Conservation (phyloP, 2,329 filamentous ascomycete genomes). For the Ilyonectria sp. region DNA sequence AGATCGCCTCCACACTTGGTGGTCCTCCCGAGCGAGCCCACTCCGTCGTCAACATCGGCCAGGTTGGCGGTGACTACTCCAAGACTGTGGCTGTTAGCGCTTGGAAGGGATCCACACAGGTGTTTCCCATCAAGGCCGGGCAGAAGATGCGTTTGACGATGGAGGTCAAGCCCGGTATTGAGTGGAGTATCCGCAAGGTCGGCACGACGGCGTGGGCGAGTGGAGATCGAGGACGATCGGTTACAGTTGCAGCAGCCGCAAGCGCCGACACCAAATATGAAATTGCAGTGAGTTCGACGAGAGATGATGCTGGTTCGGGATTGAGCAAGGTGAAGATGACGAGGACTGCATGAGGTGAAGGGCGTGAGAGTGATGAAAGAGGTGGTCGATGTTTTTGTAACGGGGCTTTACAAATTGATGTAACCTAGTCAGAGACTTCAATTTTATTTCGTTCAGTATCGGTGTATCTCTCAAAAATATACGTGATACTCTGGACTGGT, state of each 20-base stretch:
- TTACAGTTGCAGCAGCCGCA: slow-evolving; percentile 19
- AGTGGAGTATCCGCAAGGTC: slow-evolving; percentile 33
- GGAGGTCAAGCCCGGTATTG: slow-evolving; percentile 24
- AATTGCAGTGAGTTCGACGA: slow-evolving; percentile 27
- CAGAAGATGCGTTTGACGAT: slow-evolving; percentile 26
- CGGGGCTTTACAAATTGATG: no score
- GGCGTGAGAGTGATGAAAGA: background rate
- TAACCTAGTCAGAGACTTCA: no score
- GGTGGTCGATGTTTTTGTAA: no score
- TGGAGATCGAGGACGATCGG: slow-evolving; percentile 11
- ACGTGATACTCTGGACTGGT: no score
- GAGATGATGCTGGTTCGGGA: slow-evolving; percentile 27
- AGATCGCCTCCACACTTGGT: slow-evolving; percentile 17
- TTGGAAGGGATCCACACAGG: slow-evolving; percentile 23
- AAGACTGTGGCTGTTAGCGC: slow-evolving; percentile 20
- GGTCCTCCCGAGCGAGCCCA: slow-evolving; percentile 17
- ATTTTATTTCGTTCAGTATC: no score
- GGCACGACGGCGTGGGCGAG: slow-evolving; percentile 27
- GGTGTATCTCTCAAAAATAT: no score
- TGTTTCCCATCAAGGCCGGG: slow-evolving; percentile 28
- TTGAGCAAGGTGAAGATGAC: slow-evolving; percentile 34
- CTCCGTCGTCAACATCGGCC: slow-evolving; percentile 4
- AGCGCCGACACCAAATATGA: slow-evolving; percentile 29
- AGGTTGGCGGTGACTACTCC: slow-evolving; percentile 16
- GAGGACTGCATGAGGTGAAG: slow-evolving; percentile 13